Percentiles rank a stretch among this genome's conserved stretches.
Evolutionary conservation across 2,329 filamentous ascomycete genomes (phyloP).

Genomic region (Nemania sp.): DNA sequence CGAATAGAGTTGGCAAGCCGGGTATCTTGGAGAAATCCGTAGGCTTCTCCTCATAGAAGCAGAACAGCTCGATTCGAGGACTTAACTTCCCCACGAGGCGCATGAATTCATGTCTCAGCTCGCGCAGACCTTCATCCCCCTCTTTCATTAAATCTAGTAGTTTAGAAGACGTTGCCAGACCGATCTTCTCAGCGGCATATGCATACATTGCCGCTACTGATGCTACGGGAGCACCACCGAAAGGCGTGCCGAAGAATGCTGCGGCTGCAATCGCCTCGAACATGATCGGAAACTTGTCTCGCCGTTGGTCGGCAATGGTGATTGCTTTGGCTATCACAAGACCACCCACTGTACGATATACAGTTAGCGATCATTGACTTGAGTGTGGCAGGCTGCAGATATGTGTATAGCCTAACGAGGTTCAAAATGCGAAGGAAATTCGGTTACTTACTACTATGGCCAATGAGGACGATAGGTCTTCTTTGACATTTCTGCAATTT

Average conservation of each 20-base stretch:
- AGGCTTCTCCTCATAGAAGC: conserved; percentile 46
- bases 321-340: conserved; percentile 48
- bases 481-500: conserved; percentile 34
- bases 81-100: conserved; percentile 40
- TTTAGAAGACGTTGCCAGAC: conserved; percentile 41
- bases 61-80: conserved; percentile 43
- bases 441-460: conserved; percentile 41
- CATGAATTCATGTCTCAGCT: conserved; percentile 46
- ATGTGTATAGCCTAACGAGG: neutral
- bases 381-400: neutral
- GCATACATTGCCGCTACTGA: conserved; percentile 45
- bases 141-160: conserved; percentile 47
- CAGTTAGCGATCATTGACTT: neutral
- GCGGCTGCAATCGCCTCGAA: conserved; percentile 47
- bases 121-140: conserved; percentile 43
- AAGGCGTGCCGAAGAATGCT: conserved; percentile 48
- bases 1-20: conserved; percentile 39
- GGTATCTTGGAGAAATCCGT: conserved; percentile 45
- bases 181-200: conserved; percentile 40
- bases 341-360: conserved; percentile 41
- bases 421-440: neutral
- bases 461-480: conserved; percentile 48
- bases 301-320: conserved; percentile 40
- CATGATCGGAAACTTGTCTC: conserved; percentile 43
- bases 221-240: conserved; percentile 44